These are phyloP conservation scores for Postia placenta DNA, from an alignment of 768 basidiomycete species.

Conservation along the genomic window DNA sequence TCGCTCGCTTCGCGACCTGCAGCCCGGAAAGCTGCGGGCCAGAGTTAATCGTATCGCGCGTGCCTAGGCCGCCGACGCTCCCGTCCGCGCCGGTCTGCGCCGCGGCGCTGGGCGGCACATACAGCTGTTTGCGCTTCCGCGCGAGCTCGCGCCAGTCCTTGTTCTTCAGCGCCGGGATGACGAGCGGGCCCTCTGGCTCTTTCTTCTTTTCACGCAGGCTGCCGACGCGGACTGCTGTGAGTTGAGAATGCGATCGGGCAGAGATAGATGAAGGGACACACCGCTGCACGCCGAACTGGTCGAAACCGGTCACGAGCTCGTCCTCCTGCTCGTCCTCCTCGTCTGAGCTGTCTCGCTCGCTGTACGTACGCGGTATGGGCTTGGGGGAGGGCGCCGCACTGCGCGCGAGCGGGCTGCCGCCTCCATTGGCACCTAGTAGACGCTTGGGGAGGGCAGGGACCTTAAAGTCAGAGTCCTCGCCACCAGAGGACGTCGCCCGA, in stretches of 20 bases:
- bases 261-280: slow-evolving; percentile 44
- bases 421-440: slow-evolving; percentile 30
- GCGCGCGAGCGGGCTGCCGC: slow-evolving; percentile 51
- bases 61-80: slow-evolving; percentile 73
- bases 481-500: slow-evolving; percentile 51
- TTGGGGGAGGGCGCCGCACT: slow-evolving; percentile 44
- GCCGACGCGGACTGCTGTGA: slow-evolving; percentile 50
- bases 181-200: slow-evolving; percentile 54
- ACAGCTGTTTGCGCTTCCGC: slow-evolving; percentile 57
- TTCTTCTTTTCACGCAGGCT: slow-evolving; percentile 43
- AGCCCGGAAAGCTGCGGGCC: slow-evolving; percentile 69
- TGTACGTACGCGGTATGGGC: slow-evolving; percentile 21
- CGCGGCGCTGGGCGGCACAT: slow-evolving; percentile 58
- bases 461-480: slow-evolving; percentile 64
- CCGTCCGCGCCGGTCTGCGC: slow-evolving; percentile 59
- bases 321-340: slow-evolving; percentile 52
- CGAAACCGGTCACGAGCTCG: slow-evolving; percentile 67
- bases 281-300: slow-evolving; percentile 76
- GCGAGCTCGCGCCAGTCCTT: slow-evolving; percentile 86
- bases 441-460: slow-evolving; percentile 57
- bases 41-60: slow-evolving; percentile 68
- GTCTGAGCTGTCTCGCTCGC: slow-evolving; percentile 44
- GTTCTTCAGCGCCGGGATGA: slow-evolving; percentile 84
- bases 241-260: slow-evolving; percentile 40
- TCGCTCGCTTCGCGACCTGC: slow-evolving; percentile 37